Evolutionary conservation across 768 basidiomycete genomes (phyloP).

Genomic region (Gloeopeniophorella convolvens): DNA sequence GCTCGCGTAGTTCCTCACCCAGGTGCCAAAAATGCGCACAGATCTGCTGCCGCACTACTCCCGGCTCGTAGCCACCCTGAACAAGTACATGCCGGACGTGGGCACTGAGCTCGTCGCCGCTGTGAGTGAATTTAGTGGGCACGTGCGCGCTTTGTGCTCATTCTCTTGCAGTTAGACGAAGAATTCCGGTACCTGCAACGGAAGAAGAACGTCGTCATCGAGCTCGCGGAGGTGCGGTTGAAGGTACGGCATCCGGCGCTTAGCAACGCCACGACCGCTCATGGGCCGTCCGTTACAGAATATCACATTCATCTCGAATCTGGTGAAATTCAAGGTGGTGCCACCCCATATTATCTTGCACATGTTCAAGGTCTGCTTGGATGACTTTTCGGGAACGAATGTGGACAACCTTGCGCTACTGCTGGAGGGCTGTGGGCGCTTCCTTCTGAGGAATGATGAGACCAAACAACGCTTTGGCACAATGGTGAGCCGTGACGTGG

Average conservation of each 20-base stretch:
- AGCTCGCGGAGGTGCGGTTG: slow-evolving; percentile 75
- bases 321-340: slow-evolving; percentile 94
- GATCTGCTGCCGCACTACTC: slow-evolving; percentile 94
- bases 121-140: slow-evolving; percentile 41
- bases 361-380: slow-evolving; percentile 94
- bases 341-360: slow-evolving; percentile 90
- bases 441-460: slow-evolving; percentile 79
- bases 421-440: slow-evolving; percentile 91
- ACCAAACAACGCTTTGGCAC: slow-evolving; percentile 81
- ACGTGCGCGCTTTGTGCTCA: neutral
- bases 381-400: slow-evolving; percentile 90
- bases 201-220: slow-evolving; percentile 89
- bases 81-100: slow-evolving; percentile 90
- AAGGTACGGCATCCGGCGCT: slow-evolving; percentile 48
- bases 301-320: slow-evolving; percentile 75
- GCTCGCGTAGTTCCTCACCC: slow-evolving; percentile 57
- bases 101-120: slow-evolving; percentile 74
- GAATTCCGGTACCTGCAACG: slow-evolving; percentile 93
- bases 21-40: slow-evolving; percentile 79
- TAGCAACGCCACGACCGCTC: neutral
- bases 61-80: slow-evolving; percentile 80
- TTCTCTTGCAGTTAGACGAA: slow-evolving; percentile 70
- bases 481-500: slow-evolving; percentile 51
- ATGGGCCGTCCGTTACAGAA: slow-evolving; percentile 48
- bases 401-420: slow-evolving; percentile 89